These are phyloP conservation scores for Calonectria honghensis DNA, from an alignment of 2,329 filamentous ascomycete genomes.

Conservation along the genomic window DNA sequence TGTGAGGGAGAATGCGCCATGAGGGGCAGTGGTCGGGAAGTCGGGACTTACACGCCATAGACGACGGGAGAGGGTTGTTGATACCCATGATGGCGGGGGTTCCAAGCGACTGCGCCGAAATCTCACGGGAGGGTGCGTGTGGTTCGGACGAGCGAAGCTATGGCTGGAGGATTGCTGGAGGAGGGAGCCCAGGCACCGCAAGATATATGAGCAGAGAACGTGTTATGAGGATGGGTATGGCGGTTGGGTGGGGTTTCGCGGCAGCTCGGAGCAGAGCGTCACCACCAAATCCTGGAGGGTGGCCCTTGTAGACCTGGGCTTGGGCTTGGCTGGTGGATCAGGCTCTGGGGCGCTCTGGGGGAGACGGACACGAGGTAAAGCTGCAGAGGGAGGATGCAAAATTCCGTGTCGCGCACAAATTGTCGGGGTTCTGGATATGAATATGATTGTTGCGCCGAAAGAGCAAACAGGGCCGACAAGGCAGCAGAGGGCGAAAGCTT, in stretches of 20 bases:
- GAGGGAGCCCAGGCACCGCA: slow-evolving; percentile 33
- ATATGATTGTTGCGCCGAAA: neutral
- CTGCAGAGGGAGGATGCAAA: neutral
- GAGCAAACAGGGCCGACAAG: neutral
- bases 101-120: slow-evolving; percentile 17
- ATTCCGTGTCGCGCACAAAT: neutral
- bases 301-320: slow-evolving; percentile 13
- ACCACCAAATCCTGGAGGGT: slow-evolving; percentile 26
- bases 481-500: slow-evolving; percentile 13
- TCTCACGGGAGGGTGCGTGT: slow-evolving; percentile 25
- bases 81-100: slow-evolving; percentile 71
- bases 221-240: slow-evolving; percentile 32
- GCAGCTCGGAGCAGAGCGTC: slow-evolving; percentile 33
- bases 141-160: slow-evolving; percentile 16
- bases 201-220: slow-evolving; percentile 29
- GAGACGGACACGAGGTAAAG: neutral
- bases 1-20: slow-evolving; percentile 40
- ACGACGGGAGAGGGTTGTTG: slow-evolving; percentile 80
- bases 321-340: slow-evolving; percentile 23
- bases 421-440: neutral
- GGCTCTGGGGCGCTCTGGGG: neutral
- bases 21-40: slow-evolving; percentile 46
- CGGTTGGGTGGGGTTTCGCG: slow-evolving; percentile 36
- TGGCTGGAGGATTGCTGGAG: slow-evolving; percentile 32
- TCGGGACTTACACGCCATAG: slow-evolving; percentile 78